phyloP scores from a whole-genome alignment of 2,329 filamentous ascomycete species.

The Ophiostoma sp. region DNA sequence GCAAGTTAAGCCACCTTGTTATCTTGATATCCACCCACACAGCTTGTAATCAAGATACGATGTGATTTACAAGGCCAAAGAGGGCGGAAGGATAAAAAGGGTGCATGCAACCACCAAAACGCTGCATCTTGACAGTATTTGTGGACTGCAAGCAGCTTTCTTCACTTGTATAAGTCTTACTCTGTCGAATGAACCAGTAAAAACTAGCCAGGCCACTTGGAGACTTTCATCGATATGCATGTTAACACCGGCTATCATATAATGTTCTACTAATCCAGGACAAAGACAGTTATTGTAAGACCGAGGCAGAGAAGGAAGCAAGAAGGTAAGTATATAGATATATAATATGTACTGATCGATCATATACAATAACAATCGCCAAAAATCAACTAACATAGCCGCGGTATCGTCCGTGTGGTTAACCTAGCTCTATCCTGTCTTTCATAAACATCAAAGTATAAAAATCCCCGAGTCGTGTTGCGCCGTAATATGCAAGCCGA shows the following conservation, averaged over 20 bases:
- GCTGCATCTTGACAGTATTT: neutral
- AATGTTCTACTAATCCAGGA: neutral
- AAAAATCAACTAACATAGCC: neutral
- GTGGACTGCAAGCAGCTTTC: neutral
- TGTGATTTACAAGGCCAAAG: neutral
- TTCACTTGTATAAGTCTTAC: neutral
- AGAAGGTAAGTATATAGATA: neutral
- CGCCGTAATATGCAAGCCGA: conserved; percentile 5
- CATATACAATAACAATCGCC: neutral
- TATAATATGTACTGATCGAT: neutral
- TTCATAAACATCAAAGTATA: neutral
- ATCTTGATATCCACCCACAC: neutral
- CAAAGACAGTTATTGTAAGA: neutral
- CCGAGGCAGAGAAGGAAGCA: neutral
- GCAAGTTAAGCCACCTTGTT: neutral
- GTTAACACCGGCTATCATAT: neutral
- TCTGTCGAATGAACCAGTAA: neutral
- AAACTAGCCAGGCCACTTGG: neutral
- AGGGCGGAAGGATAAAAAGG: neutral
- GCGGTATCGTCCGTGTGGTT: neutral
- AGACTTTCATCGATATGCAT: neutral
- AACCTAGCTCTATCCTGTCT: neutral
- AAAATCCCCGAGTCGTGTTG: neutral
- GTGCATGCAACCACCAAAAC: neutral
- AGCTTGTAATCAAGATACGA: neutral